Evolutionary conservation across 164 flowering plant species (phyloP).

Genomic region (Piper longum): DNA sequence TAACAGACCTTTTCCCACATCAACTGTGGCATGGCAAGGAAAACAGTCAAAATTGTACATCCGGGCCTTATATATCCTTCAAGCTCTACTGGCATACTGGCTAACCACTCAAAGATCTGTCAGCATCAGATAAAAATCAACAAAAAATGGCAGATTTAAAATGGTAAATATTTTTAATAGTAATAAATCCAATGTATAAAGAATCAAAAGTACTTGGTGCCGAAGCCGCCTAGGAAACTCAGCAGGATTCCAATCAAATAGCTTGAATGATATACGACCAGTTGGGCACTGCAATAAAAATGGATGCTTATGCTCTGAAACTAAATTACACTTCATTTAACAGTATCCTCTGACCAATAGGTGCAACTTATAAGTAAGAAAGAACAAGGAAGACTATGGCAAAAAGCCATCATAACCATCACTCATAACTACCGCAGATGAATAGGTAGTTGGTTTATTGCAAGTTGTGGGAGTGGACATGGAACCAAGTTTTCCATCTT

Average conservation of each 20-base stretch:
- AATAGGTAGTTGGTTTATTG: slow-evolving; percentile 50
- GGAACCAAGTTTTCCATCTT: slow-evolving; percentile 32
- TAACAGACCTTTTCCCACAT: slow-evolving; percentile 71
- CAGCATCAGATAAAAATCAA: slow-evolving; percentile 4
- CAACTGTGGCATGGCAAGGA: slow-evolving; percentile 62
- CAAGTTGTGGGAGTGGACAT: slow-evolving; percentile 28
- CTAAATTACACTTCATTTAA: no score
- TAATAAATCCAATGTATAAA: slow-evolving; percentile 64
- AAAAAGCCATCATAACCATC: background rate
- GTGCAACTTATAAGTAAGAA: no score
- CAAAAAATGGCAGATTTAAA: slow-evolving; percentile 10
- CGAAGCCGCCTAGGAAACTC: slow-evolving; percentile 95
- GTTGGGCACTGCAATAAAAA: slow-evolving; percentile 65
- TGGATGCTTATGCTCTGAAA: slow-evolving; percentile 6
- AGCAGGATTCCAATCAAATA: slow-evolving; percentile 99
- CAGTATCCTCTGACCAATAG: background rate
- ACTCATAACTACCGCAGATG: slow-evolving; percentile 47
- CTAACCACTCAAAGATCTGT: slow-evolving; percentile 95
- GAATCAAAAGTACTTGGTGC: slow-evolving; percentile 72
- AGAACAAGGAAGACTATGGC: background rate
- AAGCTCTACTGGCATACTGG: slow-evolving; percentile 95
- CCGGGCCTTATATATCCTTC: slow-evolving; percentile 99
- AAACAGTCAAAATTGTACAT: slow-evolving; percentile 80
- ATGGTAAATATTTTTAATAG: slow-evolving; percentile 11
- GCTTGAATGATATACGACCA: slow-evolving; percentile 96